A percentile compares a stretch with the other conserved stretches of the same genome.
Conservation (phyloP, 2,329 filamentous ascomycete species). For the Phialophora tarda region DNA sequence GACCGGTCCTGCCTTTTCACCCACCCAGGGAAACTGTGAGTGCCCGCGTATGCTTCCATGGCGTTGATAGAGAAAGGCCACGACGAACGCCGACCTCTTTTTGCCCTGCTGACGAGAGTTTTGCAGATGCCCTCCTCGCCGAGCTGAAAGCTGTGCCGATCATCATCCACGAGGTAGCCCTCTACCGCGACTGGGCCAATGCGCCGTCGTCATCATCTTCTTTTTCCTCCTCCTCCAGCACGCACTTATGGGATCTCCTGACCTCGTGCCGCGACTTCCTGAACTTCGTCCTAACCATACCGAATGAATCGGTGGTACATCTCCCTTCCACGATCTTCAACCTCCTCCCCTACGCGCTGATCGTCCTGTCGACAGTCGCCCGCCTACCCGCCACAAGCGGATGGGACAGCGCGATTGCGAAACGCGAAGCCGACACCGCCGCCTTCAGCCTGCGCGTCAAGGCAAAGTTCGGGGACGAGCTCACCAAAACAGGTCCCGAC, state of each 20-base stretch:
- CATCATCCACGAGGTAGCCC: slow-evolving; percentile 18
- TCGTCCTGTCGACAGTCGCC: slow-evolving; percentile 15
- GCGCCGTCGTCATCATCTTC: not conserved
- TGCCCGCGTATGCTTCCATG: not conserved
- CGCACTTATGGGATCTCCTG: slow-evolving; percentile 22
- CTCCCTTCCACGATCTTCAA: slow-evolving; percentile 16
- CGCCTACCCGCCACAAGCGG: slow-evolving; percentile 16
- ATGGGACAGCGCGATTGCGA: slow-evolving; percentile 20
- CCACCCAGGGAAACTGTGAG: slow-evolving; percentile 17
- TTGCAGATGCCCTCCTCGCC: slow-evolving; percentile 11
- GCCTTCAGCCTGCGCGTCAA: slow-evolving; percentile 5
- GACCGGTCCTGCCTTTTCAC: slow-evolving; percentile 4
- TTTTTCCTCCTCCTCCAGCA: not conserved
- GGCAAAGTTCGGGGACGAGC: slow-evolving; percentile 18
- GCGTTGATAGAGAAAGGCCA: not conserved
- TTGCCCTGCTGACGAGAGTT: not conserved
- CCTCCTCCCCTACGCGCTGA: slow-evolving; percentile 16
- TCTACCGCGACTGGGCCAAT: slow-evolving; percentile 13
- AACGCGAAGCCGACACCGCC: slow-evolving; percentile 17
- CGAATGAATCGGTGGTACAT: not conserved
- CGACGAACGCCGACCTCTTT: not conserved
- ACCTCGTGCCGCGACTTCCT: slow-evolving; percentile 13
- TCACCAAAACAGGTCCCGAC: slow-evolving; percentile 1
- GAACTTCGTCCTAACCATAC: slow-evolving; percentile 12
- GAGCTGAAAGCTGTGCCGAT: slow-evolving; percentile 19